phyloP scores from a whole-genome alignment of 2,329 filamentous ascomycete genomes.

The Diaporthe aspalathi region DNA sequence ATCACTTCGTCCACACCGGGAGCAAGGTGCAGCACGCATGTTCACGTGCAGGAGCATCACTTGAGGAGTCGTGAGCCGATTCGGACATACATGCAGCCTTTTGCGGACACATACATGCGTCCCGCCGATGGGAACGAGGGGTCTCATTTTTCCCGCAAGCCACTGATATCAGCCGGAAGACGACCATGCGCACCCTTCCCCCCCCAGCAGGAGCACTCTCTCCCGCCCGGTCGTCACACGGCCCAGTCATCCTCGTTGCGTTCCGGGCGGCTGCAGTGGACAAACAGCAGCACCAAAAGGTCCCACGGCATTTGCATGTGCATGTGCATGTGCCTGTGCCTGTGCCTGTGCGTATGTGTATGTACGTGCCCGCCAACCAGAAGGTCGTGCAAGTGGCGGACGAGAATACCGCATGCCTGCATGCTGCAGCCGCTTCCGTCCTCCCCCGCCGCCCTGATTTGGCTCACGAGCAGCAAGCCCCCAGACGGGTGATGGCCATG shows the following conservation, averaged over 20 bases:
- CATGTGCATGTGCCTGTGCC: background rate
- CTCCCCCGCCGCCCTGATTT: background rate
- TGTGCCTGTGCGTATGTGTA: background rate
- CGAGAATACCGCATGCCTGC: conserved; percentile 25
- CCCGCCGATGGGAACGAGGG: no score
- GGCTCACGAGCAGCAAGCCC: background rate
- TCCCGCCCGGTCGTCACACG: conserved; percentile 13
- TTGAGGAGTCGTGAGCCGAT: background rate
- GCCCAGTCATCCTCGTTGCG: conserved; percentile 26
- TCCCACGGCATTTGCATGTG: conserved; percentile 12
- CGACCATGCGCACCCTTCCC: no score
- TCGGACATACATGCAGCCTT: background rate
- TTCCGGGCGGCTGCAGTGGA: conserved; percentile 27
- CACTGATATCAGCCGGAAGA: background rate
- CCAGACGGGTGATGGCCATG: background rate
- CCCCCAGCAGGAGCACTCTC: background rate
- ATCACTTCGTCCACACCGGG: background rate
- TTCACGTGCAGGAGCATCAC: background rate
- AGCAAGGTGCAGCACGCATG: background rate
- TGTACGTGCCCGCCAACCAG: conserved; percentile 16
- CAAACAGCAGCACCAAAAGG: conserved; percentile 16
- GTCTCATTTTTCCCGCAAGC: background rate
- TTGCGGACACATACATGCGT: background rate
- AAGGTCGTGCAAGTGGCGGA: conserved; percentile 4
- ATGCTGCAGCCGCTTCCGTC: background rate